Evolutionary conservation across 208 protist species (phyloP), one percentile per base, ranked within the genome.

Genomic region (Endotrypanum monterogeii): DNA sequence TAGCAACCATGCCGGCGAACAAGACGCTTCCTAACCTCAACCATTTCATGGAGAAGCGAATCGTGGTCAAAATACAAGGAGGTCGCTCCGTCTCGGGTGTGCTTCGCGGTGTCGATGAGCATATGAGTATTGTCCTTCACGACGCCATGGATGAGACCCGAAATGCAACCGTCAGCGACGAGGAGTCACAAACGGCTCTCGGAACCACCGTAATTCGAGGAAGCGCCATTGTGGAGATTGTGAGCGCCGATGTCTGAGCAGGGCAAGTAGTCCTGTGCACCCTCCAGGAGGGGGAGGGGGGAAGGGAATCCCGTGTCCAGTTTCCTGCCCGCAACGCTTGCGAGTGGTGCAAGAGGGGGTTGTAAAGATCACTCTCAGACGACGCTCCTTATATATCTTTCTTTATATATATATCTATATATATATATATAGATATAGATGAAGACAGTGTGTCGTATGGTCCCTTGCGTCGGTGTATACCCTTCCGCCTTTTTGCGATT

Each of bases 111-210:
- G 98, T 98, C 28, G 98, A 99, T 82, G 81, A 98, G 72, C 99
- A 98, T 81, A 99, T 99, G 97, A 99, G 98, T 71, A 82, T 99
- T 51, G 98, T 99, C 23, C 86, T 99, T 14, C 91, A 98, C 76
- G 96, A 99, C 67, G 97, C 97, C n/a, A 83, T 98, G 16, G 98
- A 99, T 78, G 94, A 98, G 48, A 92, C 91, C 2, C 76, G 74
- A 7, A 57, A 57, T 11, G 73, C 41, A 5, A 16, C 51, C 16
- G 67, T 39, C n/a, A 71, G 67, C 65, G 79, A 74, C 20, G 81
- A 79, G 23, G 88, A 88, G 73, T 76, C 83, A 44, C 70, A 81
- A 18, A 88, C 98, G 35, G 89, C 96, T 46, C 94, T 99, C 66
- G 88, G 97, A 83, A 94, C 82, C 44, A 93, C 85, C 11, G 86